Base-by-base conservation (phyloP, 176 grass and related monocot species). In the Juncus inflexus region DNA sequence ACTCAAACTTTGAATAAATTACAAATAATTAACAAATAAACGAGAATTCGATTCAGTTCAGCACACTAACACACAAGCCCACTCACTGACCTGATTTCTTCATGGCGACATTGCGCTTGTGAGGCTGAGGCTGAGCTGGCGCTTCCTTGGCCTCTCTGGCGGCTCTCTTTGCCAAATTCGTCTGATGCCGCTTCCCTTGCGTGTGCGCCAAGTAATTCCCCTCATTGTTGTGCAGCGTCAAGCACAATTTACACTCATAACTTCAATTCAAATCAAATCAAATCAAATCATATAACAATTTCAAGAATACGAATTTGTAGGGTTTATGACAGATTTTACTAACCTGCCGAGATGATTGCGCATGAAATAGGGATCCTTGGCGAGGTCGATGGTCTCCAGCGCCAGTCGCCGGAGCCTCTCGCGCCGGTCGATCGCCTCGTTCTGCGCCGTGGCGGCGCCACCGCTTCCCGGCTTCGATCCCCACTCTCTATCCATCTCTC, bases 321-420 rank as follows among this genome's bases (percentile, higher is more conserved):
- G 75, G 74, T 70, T 86, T 80, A 7, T 15, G 11, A 41, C 47
- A 75, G 51, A 56, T 42, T 55, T 68, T 66, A 47, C 6, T 15
- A 0, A 83, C 92, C 92, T 99, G 51, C 94, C 94, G 51, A 99
- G 85, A 76, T 99, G 94, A 57, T 99, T 99, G 40, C 94, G 94
- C 94, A 99, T 99, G 78, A 99, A 99, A 66, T 99, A 99, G 43
- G 94, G 94, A 61, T 99, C 94, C 83, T 99, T 92, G 56, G 88
- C 94, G 50, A 99, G 94, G 83, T 90, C 94, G 60, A 99, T 99
- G 36, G 94, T 99, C 80, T 99, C 94, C 38, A 99, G 85, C 39
- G 94, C 88, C 42, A 99, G 83, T 28, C 94, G 85, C 35, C 94
- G 88, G 75, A 92, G 88, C 47, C 88, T 78, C 75, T 99, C 94